Evolutionary conservation across 2,329 filamentous ascomycete species (phyloP), one percentile per base, ranked within the genome.

Genomic region (Zalaria sp.): DNA sequence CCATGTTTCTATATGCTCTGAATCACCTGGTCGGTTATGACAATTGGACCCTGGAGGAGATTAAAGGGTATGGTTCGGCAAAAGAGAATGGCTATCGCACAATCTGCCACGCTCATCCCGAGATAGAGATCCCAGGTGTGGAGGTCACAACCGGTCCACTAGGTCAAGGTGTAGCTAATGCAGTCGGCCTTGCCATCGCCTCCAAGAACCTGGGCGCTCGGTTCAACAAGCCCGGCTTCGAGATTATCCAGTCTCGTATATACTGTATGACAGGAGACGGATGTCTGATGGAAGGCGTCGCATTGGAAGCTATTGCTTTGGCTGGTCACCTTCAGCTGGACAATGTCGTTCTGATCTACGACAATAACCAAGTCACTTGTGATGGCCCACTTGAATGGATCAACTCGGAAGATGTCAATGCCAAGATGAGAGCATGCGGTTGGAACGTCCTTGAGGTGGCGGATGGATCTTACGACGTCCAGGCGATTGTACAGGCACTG

Each of bases 331-430:
- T 66, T 53, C 65, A 62, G 47, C 59, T 78, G 6, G 68, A 71
- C 56, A 77, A 77, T 52, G 57, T 78, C 1, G 67, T 66, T 3
- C 56, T 77, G 26, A 69, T 76, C 37, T 77, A 77, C 47, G 74
- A 77, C 48, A 77, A 78, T 55, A 77, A 77, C 53, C 68, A 73
- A 49, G 61, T 77, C 38, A 76, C 72, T 4, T 77, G 73, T 49
- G 73, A 77, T 43, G 73, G 74, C 1, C 66, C 64, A 2, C 65
- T 75, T 3, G 71, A 75, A 52, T 58, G 68, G 35, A 65, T 65
- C 2, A 74, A 72, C 46, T 71, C 64, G 0, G 73, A 77, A 48
- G 71, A 77, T 37, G 60, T 75, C 49, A 75, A 77, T 43, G 55
- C 62, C 5, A 77, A 76, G 56, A 75, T 77, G 72, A 57, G 63